Conservation (phyloP, 164 flowering plant genomes). For the Stephania yunnanensis region DNA sequence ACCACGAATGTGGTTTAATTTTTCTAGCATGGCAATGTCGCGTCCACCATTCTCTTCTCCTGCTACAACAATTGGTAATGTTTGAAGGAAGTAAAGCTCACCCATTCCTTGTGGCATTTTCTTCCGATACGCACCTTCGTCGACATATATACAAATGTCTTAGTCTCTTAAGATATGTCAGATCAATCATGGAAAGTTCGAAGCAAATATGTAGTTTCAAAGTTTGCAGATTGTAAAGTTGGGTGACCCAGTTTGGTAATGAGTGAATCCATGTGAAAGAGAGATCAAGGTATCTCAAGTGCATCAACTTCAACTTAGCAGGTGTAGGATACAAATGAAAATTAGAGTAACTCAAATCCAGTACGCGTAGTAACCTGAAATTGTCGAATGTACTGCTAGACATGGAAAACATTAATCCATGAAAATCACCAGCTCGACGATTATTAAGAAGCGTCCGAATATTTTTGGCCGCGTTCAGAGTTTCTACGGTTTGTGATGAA, state of each 20-base stretch:
- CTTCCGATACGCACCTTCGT: neutral
- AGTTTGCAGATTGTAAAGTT: neutral
- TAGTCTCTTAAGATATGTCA: neutral
- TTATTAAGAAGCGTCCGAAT: too few relatives aligned
- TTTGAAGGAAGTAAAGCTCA: constrained; percentile 11
- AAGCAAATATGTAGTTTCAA: neutral
- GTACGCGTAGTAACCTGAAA: too few relatives aligned
- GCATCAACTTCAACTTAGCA: neutral
- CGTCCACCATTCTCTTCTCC: constrained; percentile 1
- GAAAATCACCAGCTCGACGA: too few relatives aligned
- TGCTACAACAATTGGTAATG: constrained; percentile 9
- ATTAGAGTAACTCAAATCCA: too few relatives aligned
- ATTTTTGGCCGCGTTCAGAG: too few relatives aligned
- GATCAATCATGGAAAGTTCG: neutral
- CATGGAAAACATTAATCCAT: too few relatives aligned
- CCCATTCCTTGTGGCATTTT: neutral
- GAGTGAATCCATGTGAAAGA: neutral
- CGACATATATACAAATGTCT: neutral
- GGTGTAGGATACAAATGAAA: neutral
- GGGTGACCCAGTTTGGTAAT: neutral
- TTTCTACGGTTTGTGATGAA: too few relatives aligned
- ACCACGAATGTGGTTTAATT: constrained; percentile 9
- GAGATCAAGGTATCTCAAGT: constrained; percentile 11
- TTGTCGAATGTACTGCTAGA: too few relatives aligned
- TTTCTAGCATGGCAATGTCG: constrained; percentile 1